Evolutionary conservation across 73 alveolate genomes (phyloP).

Genomic region (Symbiodinium pilosum): DNA sequence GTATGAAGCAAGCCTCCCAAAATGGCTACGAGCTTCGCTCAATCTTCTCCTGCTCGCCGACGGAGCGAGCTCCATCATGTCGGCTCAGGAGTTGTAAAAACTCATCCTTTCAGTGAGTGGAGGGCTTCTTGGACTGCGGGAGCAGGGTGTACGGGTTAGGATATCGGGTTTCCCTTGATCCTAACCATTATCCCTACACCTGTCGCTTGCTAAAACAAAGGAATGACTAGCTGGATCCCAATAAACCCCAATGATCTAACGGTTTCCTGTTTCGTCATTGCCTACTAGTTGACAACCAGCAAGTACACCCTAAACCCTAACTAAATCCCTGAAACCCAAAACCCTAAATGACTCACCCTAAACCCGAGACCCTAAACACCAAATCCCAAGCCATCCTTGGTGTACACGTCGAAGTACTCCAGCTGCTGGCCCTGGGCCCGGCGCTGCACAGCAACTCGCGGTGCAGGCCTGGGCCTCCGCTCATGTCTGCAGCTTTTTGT

Average conservation of each 20-base stretch:
- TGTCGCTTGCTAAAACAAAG: no score
- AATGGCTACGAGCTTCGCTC: constrained; percentile 20
- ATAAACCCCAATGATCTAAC: no score
- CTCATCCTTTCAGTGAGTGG: constrained; percentile 15
- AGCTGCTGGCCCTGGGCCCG: constrained; percentile 15
- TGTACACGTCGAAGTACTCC: constrained; percentile 84
- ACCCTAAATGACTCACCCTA: neutral
- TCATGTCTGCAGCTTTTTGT: no score
- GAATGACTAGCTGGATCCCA: no score
- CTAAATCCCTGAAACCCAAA: neutral
- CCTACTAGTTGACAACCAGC: no score
- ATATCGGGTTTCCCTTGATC: neutral
- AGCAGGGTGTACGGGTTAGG: neutral
- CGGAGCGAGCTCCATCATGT: constrained; percentile 29
- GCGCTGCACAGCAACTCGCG: neutral
- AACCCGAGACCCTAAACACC: neutral
- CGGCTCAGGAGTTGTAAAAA: constrained; percentile 34
- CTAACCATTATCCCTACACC: no score
- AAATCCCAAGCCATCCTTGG: constrained; percentile 21
- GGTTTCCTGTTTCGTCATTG: no score
- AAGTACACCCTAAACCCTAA: neutral
- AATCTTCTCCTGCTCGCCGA: constrained; percentile 90
- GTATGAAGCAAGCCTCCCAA: neutral
- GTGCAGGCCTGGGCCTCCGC: neutral
- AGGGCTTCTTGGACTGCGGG: neutral